Conservation (phyloP, 2,329 filamentous ascomycete genomes). For the Fusarium sp. region DNA sequence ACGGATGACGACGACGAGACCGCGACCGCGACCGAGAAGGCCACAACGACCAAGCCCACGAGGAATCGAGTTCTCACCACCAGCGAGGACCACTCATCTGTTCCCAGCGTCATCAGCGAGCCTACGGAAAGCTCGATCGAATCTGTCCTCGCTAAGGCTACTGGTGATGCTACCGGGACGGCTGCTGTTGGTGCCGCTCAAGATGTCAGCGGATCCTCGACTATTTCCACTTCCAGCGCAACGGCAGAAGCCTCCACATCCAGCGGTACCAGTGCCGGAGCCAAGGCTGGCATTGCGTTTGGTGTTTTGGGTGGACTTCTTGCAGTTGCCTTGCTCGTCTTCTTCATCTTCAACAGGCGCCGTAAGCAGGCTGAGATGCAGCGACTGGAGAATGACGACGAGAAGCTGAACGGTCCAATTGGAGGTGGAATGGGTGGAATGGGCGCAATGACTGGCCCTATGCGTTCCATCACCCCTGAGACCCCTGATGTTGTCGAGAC, state of each 20-base stretch:
- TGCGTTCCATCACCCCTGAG: constrained; percentile 26
- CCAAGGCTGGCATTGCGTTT: constrained; percentile 86
- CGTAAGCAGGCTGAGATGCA: constrained; percentile 73
- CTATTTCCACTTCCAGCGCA: constrained; percentile 36
- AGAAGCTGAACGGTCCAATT: constrained; percentile 67
- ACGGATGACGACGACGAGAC: constrained; percentile 12
- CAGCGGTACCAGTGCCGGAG: constrained; percentile 50
- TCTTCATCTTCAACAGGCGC: constrained; percentile 77
- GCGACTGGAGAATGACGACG: constrained; percentile 68
- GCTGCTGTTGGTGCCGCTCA: constrained; percentile 20
- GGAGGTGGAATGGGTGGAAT: constrained; percentile 43
- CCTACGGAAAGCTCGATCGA: constrained; percentile 44
- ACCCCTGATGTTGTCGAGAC: constrained; percentile 29
- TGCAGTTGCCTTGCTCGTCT: constrained; percentile 73
- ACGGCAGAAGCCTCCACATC: constrained; percentile 33
- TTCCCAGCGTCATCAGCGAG: constrained; percentile 45
- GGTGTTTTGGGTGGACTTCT: constrained; percentile 80
- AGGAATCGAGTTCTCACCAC: constrained; percentile 29
- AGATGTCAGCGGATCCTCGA: constrained; percentile 27
- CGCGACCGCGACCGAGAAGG: constrained; percentile 2
- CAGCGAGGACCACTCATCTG: constrained; percentile 34
- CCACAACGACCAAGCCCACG: constrained; percentile 36
- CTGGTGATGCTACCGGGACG: constrained; percentile 33
- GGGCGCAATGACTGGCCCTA: not conserved
- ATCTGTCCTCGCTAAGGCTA: constrained; percentile 48